Conservation (phyloP, 2,329 filamentous ascomycete species). For the Cladophialophora chaetospira region DNA sequence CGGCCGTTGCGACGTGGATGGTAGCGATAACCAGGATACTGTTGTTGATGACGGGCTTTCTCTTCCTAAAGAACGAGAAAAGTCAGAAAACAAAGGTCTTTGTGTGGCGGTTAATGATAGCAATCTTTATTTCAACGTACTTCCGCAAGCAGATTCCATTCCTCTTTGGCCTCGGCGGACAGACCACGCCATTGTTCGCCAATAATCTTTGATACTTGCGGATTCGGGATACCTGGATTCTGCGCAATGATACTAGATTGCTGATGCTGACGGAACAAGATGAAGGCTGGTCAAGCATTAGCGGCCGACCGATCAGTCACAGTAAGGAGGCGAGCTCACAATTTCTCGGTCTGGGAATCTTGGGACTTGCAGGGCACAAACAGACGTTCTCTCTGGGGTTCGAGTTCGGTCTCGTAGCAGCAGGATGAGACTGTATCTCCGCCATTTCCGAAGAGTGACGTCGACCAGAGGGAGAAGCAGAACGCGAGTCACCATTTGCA, state of each 20-base stretch:
- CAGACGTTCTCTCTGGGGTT: slow-evolving; percentile 51
- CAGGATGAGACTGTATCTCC: slow-evolving; percentile 3
- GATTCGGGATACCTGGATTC: slow-evolving; percentile 88
- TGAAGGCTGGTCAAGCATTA: slow-evolving; percentile 72
- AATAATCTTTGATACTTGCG: slow-evolving; percentile 96
- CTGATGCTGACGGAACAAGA: slow-evolving; percentile 91
- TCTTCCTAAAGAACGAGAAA: slow-evolving; percentile 63
- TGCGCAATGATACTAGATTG: slow-evolving; percentile 78
- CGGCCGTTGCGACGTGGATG: slow-evolving; percentile 68
- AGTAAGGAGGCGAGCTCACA: slow-evolving; percentile 52
- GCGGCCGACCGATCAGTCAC: slow-evolving; percentile 20
- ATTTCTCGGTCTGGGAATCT: slow-evolving; percentile 71
- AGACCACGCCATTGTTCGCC: slow-evolving; percentile 88
- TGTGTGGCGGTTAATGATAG: slow-evolving; percentile 14
- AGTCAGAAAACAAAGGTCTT: slow-evolving; percentile 28
- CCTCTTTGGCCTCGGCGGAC: slow-evolving; percentile 70
- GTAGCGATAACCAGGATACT: slow-evolving; percentile 93
- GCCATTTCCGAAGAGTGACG: slow-evolving; percentile 15
- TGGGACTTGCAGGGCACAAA: slow-evolving; percentile 70
- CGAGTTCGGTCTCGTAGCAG: background rate
- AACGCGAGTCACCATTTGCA: slow-evolving; percentile 8
- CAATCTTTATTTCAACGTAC: slow-evolving; percentile 45
- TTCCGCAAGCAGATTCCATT: slow-evolving; percentile 88
- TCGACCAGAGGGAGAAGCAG: slow-evolving; percentile 13
- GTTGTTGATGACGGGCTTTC: slow-evolving; percentile 81